Conservation (phyloP, 1,139 yeast genomes). For the Pichia sp. region DNA sequence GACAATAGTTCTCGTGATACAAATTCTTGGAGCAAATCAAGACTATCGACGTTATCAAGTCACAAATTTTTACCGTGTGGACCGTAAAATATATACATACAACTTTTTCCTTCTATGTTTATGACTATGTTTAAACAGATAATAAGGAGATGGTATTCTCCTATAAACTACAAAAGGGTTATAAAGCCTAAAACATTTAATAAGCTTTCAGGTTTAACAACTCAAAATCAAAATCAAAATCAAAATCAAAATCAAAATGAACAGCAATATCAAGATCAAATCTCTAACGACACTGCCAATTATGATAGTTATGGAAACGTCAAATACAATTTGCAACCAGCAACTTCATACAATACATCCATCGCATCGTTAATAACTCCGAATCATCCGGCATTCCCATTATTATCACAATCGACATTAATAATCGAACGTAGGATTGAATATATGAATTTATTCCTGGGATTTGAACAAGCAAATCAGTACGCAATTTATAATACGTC, state of each 20-base stretch:
- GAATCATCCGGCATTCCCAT: conserved; percentile 38
- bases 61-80: no score
- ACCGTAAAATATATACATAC: no score
- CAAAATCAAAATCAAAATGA: neutral
- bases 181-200: neutral
- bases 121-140: neutral
- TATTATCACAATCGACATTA: conserved; percentile 58
- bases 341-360: neutral
- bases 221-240: neutral
- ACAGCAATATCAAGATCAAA: neutral
- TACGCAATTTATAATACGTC: conserved; percentile 66
- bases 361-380: conserved; percentile 3
- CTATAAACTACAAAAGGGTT: conserved; percentile 13
- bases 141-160: conserved; percentile 13
- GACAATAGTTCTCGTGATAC: no score
- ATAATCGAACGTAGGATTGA: conserved; percentile 86
- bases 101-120: no score
- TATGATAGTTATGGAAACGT: neutral
- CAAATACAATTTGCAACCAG: neutral
- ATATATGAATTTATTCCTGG: conserved; percentile 76
- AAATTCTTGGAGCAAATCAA: no score
- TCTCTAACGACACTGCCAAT: neutral
- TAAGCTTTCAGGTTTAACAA: neutral
- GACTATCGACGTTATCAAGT: no score
- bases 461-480: conserved; percentile 85